Base-by-base conservation (phyloP, 1,284 basidiomycete genomes). In the Fomitopsis pinicola region DNA sequence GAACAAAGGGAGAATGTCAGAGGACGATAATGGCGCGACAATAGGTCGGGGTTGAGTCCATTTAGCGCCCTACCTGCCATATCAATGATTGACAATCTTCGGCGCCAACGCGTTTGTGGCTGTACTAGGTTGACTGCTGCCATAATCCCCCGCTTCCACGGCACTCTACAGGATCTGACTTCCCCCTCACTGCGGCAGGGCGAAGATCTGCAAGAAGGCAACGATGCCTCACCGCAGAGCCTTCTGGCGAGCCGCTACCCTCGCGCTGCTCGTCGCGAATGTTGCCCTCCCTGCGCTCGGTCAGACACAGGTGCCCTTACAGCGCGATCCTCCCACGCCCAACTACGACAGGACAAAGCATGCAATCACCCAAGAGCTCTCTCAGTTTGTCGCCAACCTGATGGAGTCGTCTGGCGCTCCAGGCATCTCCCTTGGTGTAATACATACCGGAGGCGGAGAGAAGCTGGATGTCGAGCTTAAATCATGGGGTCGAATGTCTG, bases 401-500 rank as follows among this genome's bases (percentile, higher is more conserved):
- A 55, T 72, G 9, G 26, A 67, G n/a, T 55, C 36, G 8, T 62
- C 66, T 0, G 46, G 45, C 1, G 64, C 73, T 7, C 69, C 70
- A 1, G 73, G 73, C 1, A 33, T 73, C 17, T 59, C 69, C 0
- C 42, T 72, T n/a, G 70, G 66, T 1, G 57, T 73, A 15, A 67
- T 73, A 5, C 69, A 63, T 17, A 45, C 30, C 14, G 54, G 64
- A 5, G 55, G 59, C 42, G 61, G 59, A 1, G 44, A 57, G 14
- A 56, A 30, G 6, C 63, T 62, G 15, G 38, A 22, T 2, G 44
- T 66, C 30, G 73, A 76, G 61, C 63, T 67, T 2, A 67, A 64
- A 5, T 63, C 66, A 1, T 73, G 69, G 68, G 73, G 73, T 8
- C 68, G 60, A 2, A 64, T 59, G 38, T 71, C 68, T 1, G 75